Evolutionary conservation across 306 rosid species (phyloP).

Genomic region (Dalbergia cultrata): DNA sequence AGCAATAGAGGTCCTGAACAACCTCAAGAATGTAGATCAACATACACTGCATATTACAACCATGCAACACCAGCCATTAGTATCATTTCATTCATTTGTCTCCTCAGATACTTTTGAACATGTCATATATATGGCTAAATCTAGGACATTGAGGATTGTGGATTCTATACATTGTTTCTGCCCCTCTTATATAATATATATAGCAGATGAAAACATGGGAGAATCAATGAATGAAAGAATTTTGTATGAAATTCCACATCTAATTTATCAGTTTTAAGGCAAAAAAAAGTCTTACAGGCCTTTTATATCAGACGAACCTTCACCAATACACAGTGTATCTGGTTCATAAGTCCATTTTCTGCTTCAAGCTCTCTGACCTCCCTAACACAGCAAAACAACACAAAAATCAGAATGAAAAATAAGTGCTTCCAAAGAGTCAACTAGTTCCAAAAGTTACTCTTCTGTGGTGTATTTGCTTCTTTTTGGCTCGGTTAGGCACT

Average conservation of each 20-base stretch:
- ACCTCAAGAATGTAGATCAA: background rate
- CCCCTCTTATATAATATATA: background rate
- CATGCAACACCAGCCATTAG: background rate
- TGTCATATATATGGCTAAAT: slow-evolving; percentile 6
- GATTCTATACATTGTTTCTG: background rate
- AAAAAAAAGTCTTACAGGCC: background rate
- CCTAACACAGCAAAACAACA: slow-evolving; percentile 8
- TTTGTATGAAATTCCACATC: background rate
- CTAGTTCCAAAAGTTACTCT: background rate
- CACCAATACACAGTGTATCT: background rate
- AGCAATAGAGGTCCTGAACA: background rate
- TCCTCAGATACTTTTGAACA: background rate
- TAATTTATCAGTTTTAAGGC: background rate
- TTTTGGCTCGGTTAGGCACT: background rate
- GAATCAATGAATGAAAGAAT: background rate
- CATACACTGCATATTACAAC: background rate
- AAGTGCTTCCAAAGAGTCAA: background rate
- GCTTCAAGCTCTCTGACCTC: background rate
- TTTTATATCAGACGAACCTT: background rate
- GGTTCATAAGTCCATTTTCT: background rate
- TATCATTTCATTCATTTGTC: background rate
- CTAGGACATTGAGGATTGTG: background rate
- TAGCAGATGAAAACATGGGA: slow-evolving; percentile 15
- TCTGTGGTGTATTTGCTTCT: background rate
- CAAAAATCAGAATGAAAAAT: background rate